Evolutionary conservation across 1,139 yeast genomes (phyloP).

Genomic region (Wickerhamiella pararugosa): DNA sequence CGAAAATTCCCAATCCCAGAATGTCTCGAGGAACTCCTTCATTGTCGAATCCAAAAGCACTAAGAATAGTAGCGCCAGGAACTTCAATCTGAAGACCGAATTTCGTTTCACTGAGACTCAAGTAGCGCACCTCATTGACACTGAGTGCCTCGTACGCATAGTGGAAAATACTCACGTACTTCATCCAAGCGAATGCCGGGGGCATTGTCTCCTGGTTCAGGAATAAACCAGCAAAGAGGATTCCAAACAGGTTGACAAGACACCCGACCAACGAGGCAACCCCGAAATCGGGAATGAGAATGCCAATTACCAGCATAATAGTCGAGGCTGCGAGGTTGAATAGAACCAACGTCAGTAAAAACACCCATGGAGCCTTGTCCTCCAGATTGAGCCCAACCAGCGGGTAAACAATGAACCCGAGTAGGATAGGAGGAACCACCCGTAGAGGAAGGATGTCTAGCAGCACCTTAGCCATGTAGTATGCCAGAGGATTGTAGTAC

Average conservation of each 20-base stretch:
- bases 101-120: constrained; percentile 72
- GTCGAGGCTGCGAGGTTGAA: constrained; percentile 80
- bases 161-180: constrained; percentile 80
- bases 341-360: constrained; percentile 51
- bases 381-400: constrained; percentile 75
- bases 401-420: constrained; percentile 82
- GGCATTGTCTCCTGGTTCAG: constrained; percentile 70
- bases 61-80: constrained; percentile 94
- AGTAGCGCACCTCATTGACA: constrained; percentile 84
- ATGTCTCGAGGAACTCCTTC: constrained; percentile 60
- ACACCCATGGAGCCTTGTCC: constrained; percentile 59
- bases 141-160: constrained; percentile 88
- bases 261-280: constrained; percentile 86
- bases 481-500: constrained; percentile 75
- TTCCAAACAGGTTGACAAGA: constrained; percentile 62
- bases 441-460: constrained; percentile 86
- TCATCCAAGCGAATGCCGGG: constrained; percentile 57
- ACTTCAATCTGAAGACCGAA: constrained; percentile 89
- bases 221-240: constrained; percentile 84
- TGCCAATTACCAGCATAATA: constrained; percentile 76
- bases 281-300: constrained; percentile 76
- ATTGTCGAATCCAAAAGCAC: constrained; percentile 87
- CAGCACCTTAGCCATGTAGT: constrained; percentile 67
- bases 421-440: constrained; percentile 72
- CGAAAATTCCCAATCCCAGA: constrained; percentile 32